phyloP scores from a whole-genome alignment of 2,329 filamentous ascomycete genomes.

The Elsinoe fawcettii region DNA sequence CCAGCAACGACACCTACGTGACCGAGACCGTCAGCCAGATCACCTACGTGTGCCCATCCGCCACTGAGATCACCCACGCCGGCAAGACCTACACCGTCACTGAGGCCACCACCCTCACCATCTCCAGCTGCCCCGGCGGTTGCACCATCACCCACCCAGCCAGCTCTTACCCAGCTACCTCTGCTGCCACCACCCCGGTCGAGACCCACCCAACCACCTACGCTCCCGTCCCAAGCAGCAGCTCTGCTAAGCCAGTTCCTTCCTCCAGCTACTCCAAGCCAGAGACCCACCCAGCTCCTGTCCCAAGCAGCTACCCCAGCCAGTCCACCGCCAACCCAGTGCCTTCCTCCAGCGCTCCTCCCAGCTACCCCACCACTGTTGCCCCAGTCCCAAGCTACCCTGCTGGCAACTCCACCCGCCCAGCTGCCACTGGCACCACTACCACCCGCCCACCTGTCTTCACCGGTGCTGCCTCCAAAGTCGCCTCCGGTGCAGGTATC shows the following conservation, averaged over 20 bases:
- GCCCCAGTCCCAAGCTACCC: slow-evolving; percentile 18
- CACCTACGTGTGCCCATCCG: slow-evolving; percentile 28
- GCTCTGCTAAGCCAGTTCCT: slow-evolving; percentile 9
- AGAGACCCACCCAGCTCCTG: slow-evolving; percentile 1
- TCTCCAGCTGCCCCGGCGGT: slow-evolving; percentile 24
- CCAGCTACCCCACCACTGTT: slow-evolving; percentile 17
- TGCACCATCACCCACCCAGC: slow-evolving; percentile 45
- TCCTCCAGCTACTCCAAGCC: slow-evolving; percentile 17
- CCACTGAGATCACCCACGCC: slow-evolving; percentile 24
- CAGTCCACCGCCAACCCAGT: slow-evolving; percentile 12
- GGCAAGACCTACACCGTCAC: slow-evolving; percentile 23
- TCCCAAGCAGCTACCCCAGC: slow-evolving; percentile 1
- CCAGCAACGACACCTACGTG: slow-evolving; percentile 21
- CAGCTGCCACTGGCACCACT: slow-evolving; percentile 19
- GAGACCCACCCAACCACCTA: slow-evolving; percentile 7
- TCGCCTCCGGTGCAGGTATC: slow-evolving; percentile 44
- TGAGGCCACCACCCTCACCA: slow-evolving; percentile 23
- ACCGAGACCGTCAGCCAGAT: slow-evolving; percentile 28
- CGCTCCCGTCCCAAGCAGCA: slow-evolving; percentile 14
- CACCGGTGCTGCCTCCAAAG: slow-evolving; percentile 46
- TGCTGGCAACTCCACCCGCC: slow-evolving; percentile 10
- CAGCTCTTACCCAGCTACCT: slow-evolving; percentile 44
- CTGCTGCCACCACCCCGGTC: slow-evolving; percentile 19
- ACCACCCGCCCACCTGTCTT: slow-evolving; percentile 31
- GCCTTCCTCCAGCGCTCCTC: not conserved